Evolutionary conservation across 2,329 filamentous ascomycete species (phyloP).

Genomic region (Fusarium euwallaceae): DNA sequence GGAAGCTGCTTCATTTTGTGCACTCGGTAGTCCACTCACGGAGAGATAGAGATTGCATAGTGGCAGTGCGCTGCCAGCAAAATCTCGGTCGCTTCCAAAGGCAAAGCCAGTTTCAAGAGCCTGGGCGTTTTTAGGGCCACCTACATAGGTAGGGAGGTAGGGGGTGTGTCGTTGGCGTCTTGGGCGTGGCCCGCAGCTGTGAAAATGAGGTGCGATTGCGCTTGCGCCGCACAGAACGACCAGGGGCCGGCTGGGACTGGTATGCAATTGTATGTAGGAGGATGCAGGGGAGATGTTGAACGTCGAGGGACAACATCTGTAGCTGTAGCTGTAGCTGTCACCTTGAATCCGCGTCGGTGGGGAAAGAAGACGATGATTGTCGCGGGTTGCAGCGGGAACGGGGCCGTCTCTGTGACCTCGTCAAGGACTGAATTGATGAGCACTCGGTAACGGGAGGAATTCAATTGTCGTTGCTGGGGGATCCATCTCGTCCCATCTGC

Average conservation of each 20-base stretch:
- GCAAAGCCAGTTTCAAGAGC: conserved; percentile 28
- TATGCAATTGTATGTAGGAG: neutral
- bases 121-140: neutral
- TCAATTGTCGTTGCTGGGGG: conserved; percentile 15
- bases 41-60: conserved; percentile 25
- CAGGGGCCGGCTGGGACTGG: neutral
- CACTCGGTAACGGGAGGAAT: conserved; percentile 36
- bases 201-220: conserved; percentile 15
- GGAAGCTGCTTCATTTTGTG: conserved; percentile 2
- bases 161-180: conserved; percentile 1
- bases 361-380: conserved; percentile 4
- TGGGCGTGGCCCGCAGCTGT: neutral
- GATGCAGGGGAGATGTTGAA: neutral
- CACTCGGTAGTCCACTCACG: neutral
- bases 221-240: conserved; percentile 23
- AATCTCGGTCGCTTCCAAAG: conserved; percentile 36
- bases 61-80: conserved; percentile 36
- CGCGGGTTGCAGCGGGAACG: neutral
- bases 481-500: conserved; percentile 14
- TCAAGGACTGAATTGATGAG: neutral
- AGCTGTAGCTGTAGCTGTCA: neutral
- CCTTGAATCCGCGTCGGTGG: conserved; percentile 7
- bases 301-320: conserved; percentile 3
- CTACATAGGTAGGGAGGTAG: neutral
- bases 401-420: neutral